Conservation (phyloP, 306 rosid species). For the cucumber (Cucumis sativus) region Cucumber_9930_V3 NC_026657.2:7908001-7908500, state of each 20-base stretch:
- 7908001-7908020: constrained; percentile 59
- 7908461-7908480: background rate
- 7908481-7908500: constrained; percentile 3
- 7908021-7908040: constrained; percentile 76
- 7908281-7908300: background rate
- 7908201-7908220: background rate
- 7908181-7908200: background rate
- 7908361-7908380: background rate
- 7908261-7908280: background rate
- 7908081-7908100: background rate
- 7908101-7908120: background rate
- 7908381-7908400: background rate
- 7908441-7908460: background rate
- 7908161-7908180: background rate
- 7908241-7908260: background rate
- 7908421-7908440: background rate
- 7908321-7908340: background rate
- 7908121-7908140: background rate
- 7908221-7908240: constrained; percentile 1
- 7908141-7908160: background rate
- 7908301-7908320: background rate
- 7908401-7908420: background rate
- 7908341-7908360: background rate
- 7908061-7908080: background rate
- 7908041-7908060: background rate